phyloP scores from a whole-genome alignment of 164 flowering plant species.

The Dillenia turbinata region DNA sequence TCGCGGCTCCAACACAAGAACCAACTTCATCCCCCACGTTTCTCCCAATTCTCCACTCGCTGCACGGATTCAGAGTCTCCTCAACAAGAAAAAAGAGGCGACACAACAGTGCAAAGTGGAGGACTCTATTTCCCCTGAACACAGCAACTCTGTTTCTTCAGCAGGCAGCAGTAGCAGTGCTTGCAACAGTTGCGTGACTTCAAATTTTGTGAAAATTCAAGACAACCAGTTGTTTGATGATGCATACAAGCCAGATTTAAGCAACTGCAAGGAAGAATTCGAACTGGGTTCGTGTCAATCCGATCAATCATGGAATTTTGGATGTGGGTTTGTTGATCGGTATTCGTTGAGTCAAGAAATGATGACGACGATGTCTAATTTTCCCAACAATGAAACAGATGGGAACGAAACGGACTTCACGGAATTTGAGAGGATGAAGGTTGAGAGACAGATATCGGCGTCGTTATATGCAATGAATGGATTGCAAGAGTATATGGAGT shows the following conservation, averaged over 20 bases:
- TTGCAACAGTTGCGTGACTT: constrained; percentile 3
- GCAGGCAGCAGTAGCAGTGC: neutral
- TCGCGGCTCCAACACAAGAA: constrained; percentile 76
- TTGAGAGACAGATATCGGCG: constrained; percentile 72
- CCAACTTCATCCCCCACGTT: constrained; percentile 65
- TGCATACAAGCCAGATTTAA: constrained; percentile 64
- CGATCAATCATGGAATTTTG: constrained; percentile 31
- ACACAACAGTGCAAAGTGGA: constrained; percentile 6
- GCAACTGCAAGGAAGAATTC: constrained; percentile 31
- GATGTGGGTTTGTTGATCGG: constrained; percentile 21
- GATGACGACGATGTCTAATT: constrained; percentile 12
- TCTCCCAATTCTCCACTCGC: constrained; percentile 68
- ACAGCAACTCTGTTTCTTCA: constrained; percentile 2
- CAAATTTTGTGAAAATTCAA: constrained; percentile 4
- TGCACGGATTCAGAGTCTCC: constrained; percentile 57
- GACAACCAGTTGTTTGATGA: constrained; percentile 35
- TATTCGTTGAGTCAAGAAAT: constrained; percentile 28
- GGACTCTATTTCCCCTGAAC: constrained; percentile 3
- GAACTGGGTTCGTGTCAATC: constrained; percentile 25
- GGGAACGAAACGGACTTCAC: constrained; percentile 22
- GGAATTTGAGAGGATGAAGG: constrained; percentile 68
- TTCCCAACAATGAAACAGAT: constrained; percentile 26
- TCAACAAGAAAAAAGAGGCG: constrained; percentile 39
- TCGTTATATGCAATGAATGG: constrained; percentile 67
- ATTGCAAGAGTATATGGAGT: constrained; percentile 62